These are phyloP conservation scores for Acer campestre DNA, from an alignment of 345 rosid species.

Conservation along the genomic window DNA sequence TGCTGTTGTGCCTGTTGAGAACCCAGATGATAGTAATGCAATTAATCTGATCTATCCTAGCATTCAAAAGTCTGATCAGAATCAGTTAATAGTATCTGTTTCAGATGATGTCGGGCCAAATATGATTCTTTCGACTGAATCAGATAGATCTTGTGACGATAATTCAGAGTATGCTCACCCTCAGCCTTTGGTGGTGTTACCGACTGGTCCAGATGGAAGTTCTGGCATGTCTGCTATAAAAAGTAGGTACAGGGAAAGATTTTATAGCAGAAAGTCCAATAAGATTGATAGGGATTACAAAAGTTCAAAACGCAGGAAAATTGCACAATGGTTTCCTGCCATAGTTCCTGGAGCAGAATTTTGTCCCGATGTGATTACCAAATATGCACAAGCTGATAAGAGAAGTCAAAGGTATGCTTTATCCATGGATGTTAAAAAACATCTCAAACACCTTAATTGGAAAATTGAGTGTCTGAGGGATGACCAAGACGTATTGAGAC, in stretches of 20 bases:
- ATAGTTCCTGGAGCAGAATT: slow-evolving; percentile 49
- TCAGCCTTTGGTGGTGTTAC: slow-evolving; percentile 26
- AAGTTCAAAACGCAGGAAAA: slow-evolving; percentile 10
- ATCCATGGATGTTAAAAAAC: slow-evolving; percentile 39
- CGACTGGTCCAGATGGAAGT: slow-evolving; percentile 28
- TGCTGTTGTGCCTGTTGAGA: slow-evolving; percentile 10
- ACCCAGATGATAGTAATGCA: neutral
- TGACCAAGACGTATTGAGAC: slow-evolving; percentile 19
- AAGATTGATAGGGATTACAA: neutral
- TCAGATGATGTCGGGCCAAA: slow-evolving; percentile 13
- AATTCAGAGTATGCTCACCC: slow-evolving; percentile 22
- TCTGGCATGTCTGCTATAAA: slow-evolving; percentile 20
- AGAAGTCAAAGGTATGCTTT: neutral
- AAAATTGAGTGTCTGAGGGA: slow-evolving; percentile 41
- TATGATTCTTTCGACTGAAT: slow-evolving; percentile 25
- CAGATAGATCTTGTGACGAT: slow-evolving; percentile 23
- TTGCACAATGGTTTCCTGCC: slow-evolving; percentile 40
- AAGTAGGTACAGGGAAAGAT: slow-evolving; percentile 19
- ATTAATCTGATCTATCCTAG: neutral
- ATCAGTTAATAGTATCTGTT: slow-evolving; percentile 7
- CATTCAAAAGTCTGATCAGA: slow-evolving; percentile 6
- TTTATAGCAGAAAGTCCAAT: slow-evolving; percentile 24
- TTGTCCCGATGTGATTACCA: slow-evolving; percentile 52
- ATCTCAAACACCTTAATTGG: slow-evolving; percentile 65
- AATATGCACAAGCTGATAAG: slow-evolving; percentile 29